Percentiles rank a stretch among this genome's conserved stretches.
Conservation (phyloP, 176 grass and related monocot genomes). For the Phyllostachys edulis region DNA sequence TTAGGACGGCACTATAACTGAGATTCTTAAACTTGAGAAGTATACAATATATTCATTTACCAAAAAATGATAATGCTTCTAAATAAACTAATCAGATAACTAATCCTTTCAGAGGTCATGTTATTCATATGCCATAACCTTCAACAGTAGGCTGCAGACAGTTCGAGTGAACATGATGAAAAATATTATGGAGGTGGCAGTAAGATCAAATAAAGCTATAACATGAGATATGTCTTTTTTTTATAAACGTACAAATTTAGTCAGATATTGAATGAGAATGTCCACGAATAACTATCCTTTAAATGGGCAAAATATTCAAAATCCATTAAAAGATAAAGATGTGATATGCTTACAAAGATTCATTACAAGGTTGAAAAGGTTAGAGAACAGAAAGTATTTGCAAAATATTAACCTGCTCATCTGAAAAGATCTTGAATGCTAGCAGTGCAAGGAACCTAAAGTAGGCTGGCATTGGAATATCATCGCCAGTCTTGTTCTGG, state of each 20-base stretch:
- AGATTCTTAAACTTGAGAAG: neutral
- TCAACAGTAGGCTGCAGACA: neutral
- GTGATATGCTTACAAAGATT: conserved; percentile 1
- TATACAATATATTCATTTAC: neutral
- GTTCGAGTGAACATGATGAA: conserved; percentile 11
- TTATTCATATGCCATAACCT: neutral
- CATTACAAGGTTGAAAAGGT: conserved; percentile 20
- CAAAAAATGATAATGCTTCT: neutral
- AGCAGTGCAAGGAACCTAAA: conserved; percentile 95
- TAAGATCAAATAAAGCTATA: conserved; percentile 12
- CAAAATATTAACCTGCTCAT: conserved; percentile 68
- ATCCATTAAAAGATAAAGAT: conserved; percentile 2
- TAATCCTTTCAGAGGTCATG: neutral
- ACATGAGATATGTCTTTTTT: conserved; percentile 1
- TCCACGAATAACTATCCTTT: neutral
- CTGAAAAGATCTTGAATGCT: conserved; percentile 96
- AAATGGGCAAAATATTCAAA: neutral
- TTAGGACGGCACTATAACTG: neutral
- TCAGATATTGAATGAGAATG: neutral
- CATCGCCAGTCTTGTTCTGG: conserved; percentile 64
- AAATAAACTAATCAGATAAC: conserved; percentile 16
- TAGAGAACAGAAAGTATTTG: neutral
- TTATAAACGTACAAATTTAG: neutral
- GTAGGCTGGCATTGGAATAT: conserved; percentile 84
- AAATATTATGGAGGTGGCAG: neutral